Conservation (phyloP, 2,329 filamentous ascomycete genomes). For the Penicillium thymicola region DNA sequence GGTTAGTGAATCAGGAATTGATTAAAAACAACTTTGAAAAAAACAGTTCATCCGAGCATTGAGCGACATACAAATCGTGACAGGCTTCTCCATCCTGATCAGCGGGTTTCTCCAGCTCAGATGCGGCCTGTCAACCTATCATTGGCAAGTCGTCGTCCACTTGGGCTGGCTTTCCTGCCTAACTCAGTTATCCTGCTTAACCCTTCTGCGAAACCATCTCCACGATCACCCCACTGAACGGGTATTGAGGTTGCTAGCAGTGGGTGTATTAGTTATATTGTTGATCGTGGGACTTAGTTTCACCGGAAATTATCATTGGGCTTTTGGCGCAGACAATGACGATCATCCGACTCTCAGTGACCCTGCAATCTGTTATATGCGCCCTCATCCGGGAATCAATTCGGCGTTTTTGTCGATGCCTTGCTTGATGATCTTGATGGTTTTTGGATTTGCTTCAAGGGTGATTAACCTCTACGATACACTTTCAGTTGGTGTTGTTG, state of each 20-base stretch:
- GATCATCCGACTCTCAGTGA: neutral
- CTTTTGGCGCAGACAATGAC: neutral
- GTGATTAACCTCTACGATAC: neutral
- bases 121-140: conserved; percentile 5
- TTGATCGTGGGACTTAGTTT: neutral
- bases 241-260: neutral
- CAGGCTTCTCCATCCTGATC: conserved; percentile 8
- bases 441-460: neutral
- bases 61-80: conserved; percentile 6
- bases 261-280: neutral
- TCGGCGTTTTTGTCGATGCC: neutral
- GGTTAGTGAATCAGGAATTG: neutral
- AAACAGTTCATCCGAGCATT: neutral
- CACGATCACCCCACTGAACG: neutral
- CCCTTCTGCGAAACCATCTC: conserved; percentile 3
- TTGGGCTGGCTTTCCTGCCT: conserved; percentile 12
- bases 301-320: conserved; percentile 4
- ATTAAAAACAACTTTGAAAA: neutral
- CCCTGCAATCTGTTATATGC: neutral
- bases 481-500: neutral
- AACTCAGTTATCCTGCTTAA: conserved; percentile 10
- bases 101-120: conserved; percentile 4
- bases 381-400: neutral
- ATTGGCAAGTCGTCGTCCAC: conserved; percentile 6
- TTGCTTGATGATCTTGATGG: neutral